A percentile compares a stretch with the other conserved stretches of the same genome.
These are phyloP conservation scores for Cladosporium colombiae DNA, from an alignment of 2,329 filamentous ascomycete species.

Conservation along the genomic window DNA sequence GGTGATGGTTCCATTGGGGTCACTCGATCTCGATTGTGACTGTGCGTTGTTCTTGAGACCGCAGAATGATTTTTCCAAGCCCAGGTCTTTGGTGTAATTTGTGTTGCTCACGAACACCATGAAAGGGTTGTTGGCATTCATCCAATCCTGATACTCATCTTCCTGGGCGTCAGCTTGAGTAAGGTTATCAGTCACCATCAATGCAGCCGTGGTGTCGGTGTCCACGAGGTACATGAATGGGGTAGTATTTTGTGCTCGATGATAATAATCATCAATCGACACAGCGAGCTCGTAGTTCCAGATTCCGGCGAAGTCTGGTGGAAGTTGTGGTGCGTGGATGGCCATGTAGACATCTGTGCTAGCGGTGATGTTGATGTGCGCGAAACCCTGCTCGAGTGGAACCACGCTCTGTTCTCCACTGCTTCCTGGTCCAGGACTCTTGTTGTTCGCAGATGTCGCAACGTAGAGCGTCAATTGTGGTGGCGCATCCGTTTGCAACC, in stretches of 20 bases:
- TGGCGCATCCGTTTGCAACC: slow-evolving; percentile 44
- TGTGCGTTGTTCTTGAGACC: slow-evolving; percentile 70
- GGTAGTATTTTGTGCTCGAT: slow-evolving; percentile 60
- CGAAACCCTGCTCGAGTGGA: slow-evolving; percentile 68
- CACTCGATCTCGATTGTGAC: slow-evolving; percentile 54
- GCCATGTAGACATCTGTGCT: slow-evolving; percentile 73
- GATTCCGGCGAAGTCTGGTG: slow-evolving; percentile 59
- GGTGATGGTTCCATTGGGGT: slow-evolving; percentile 49
- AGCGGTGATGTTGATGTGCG: slow-evolving; percentile 59
- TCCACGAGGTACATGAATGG: slow-evolving; percentile 77
- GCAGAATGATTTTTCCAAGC: slow-evolving; percentile 79
- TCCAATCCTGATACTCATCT: slow-evolving; percentile 56
- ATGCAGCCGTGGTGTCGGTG: slow-evolving; percentile 74
- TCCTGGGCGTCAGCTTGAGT: slow-evolving; percentile 53
- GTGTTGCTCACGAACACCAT: slow-evolving; percentile 73
- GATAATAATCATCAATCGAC: slow-evolving; percentile 77
- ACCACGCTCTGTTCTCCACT: slow-evolving; percentile 49
- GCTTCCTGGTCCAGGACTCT: slow-evolving; percentile 63
- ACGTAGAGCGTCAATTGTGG: slow-evolving; percentile 79
- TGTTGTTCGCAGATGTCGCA: slow-evolving; percentile 54
- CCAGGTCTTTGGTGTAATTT: slow-evolving; percentile 61
- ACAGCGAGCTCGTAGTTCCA: slow-evolving; percentile 83
- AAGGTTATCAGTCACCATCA: slow-evolving; percentile 76
- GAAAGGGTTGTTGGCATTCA: slow-evolving; percentile 62
- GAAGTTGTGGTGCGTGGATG: slow-evolving; percentile 68